Conservation (phyloP, 139 green algal genomes). For the Chlorella sp. region DNA sequence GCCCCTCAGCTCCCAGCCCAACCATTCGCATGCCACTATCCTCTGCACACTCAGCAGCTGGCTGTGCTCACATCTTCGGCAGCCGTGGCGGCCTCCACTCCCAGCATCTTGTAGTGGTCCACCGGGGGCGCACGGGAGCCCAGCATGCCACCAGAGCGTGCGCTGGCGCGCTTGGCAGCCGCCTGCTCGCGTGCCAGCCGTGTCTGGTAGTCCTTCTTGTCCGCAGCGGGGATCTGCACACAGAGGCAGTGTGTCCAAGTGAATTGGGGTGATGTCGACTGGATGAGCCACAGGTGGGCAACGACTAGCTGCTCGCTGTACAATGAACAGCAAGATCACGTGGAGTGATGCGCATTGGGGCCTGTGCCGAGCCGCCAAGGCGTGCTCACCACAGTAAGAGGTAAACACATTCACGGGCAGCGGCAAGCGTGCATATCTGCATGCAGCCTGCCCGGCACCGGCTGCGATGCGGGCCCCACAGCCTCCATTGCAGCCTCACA, state of each 20-base stretch:
- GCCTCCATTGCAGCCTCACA: neutral
- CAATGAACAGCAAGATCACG: too few relatives aligned
- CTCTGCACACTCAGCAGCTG: too few relatives aligned
- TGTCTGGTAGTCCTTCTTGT: constrained; percentile 22
- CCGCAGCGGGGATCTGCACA: neutral
- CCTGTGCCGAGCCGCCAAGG: neutral
- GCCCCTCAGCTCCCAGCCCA: too few relatives aligned
- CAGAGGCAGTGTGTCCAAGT: neutral
- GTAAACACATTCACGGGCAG: too few relatives aligned
- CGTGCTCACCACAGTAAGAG: too few relatives aligned
- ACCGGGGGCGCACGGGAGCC: neutral
- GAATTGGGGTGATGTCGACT: neutral
- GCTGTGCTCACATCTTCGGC: constrained; percentile 9
- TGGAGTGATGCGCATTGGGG: neutral
- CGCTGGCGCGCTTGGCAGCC: neutral
- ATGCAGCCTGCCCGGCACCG: neutral
- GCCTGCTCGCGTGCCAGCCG: constrained; percentile 18
- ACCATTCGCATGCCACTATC: too few relatives aligned
- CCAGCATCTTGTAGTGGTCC: constrained; percentile 50
- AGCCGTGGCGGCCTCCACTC: constrained; percentile 15
- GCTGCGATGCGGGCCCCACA: constrained; percentile 14
- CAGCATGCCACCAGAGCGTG: neutral
- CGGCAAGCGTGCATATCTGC: neutral
- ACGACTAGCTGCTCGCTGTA: too few relatives aligned
- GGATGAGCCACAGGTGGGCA: neutral